phyloP scores from a whole-genome alignment of 2,329 filamentous ascomycete species.

The Beauveria varroae region DNA sequence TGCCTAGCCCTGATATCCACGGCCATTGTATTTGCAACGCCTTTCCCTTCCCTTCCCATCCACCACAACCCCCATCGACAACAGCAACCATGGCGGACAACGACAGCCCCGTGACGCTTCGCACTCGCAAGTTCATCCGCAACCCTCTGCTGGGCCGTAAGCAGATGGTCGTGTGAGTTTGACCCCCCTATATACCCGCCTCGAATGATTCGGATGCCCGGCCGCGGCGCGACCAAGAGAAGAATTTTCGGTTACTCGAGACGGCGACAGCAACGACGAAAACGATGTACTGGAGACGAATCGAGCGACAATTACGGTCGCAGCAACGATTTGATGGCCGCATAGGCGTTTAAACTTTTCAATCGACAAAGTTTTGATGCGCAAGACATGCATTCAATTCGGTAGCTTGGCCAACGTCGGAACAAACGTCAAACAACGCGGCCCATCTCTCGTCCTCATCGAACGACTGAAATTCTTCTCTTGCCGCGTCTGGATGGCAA shows the following conservation, averaged over 20 bases:
- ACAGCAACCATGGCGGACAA: conserved; percentile 79
- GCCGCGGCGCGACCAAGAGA: conserved; percentile 2
- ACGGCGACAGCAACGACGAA: background rate
- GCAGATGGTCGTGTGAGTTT: conserved; percentile 98
- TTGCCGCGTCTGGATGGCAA: background rate
- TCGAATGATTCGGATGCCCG: background rate
- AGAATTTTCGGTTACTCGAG: conserved; percentile 7
- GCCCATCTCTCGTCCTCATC: background rate
- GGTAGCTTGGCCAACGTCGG: background rate
- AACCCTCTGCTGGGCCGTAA: conserved; percentile 98
- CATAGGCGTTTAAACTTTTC: background rate
- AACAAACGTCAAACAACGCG: background rate
- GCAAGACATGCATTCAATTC: background rate
- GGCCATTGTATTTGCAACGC: conserved; percentile 6
- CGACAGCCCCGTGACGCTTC: conserved; percentile 70
- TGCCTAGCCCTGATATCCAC: conserved; percentile 12
- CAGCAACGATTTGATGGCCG: background rate
- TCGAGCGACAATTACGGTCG: background rate
- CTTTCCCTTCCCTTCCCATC: conserved; percentile 14
- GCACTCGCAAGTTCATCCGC: conserved; percentile 99
- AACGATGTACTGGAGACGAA: background rate
- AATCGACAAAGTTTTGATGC: background rate
- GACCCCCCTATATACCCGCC: conserved; percentile 10
- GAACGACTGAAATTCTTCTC: background rate
- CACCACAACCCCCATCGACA: conserved; percentile 21